Evolutionary conservation across 768 basidiomycete species (phyloP).

Genomic region (Agaricus bisporus): DNA sequence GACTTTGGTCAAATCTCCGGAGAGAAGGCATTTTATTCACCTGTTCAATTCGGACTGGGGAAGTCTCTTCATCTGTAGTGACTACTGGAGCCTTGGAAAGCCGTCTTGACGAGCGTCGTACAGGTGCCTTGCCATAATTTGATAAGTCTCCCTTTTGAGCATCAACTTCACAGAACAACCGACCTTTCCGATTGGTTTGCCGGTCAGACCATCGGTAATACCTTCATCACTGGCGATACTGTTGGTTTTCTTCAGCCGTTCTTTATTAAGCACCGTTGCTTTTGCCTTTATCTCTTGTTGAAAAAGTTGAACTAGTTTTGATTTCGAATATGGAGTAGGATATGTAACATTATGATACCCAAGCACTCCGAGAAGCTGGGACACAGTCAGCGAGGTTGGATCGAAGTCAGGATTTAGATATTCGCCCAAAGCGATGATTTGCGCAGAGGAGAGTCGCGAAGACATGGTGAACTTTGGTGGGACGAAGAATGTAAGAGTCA

Average conservation of each 20-base stretch:
- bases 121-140: slow-evolving; percentile 13
- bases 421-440: slow-evolving; percentile 68
- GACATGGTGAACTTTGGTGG: slow-evolving; percentile 40
- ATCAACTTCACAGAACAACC: slow-evolving; percentile 1
- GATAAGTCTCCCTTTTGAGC: not conserved
- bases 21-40: slow-evolving; percentile 32
- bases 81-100: slow-evolving; percentile 50
- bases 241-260: slow-evolving; percentile 58
- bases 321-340: slow-evolving; percentile 70
- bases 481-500: slow-evolving; percentile 3
- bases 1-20: not conserved
- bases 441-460: slow-evolving; percentile 65
- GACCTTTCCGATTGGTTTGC: slow-evolving; percentile 57
- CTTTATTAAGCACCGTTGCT: slow-evolving; percentile 50
- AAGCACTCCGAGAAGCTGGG: slow-evolving; percentile 76
- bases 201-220: slow-evolving; percentile 78
- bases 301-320: slow-evolving; percentile 73
- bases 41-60: slow-evolving; percentile 43
- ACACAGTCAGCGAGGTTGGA: slow-evolving; percentile 64
- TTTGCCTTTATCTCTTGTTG: slow-evolving; percentile 68
- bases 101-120: slow-evolving; percentile 58
- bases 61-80: slow-evolving; percentile 24
- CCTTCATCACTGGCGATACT: slow-evolving; percentile 78
- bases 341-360: slow-evolving; percentile 72
- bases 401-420: slow-evolving; percentile 80